A percentile compares a stretch with the other conserved stretches of the same genome.
These are phyloP conservation scores for Parsonsia alboflavescens DNA, from an alignment of 257 asterid genomes.

Conservation along the genomic window DNA sequence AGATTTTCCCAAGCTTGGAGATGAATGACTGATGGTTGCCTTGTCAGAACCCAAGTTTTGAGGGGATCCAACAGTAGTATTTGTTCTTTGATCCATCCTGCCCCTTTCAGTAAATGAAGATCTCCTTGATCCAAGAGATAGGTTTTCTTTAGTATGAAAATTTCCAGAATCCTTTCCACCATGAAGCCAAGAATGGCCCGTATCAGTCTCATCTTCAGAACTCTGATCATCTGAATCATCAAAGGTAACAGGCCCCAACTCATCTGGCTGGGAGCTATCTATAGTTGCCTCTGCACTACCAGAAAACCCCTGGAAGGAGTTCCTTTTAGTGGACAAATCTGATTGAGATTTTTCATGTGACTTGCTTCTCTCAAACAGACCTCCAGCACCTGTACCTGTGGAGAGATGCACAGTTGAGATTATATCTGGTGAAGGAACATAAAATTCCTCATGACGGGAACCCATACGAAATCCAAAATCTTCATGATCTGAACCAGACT, in stretches of 20 bases:
- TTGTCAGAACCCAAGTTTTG: conserved; percentile 16
- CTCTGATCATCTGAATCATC: conserved; percentile 60
- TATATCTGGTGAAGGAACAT: conserved; percentile 39
- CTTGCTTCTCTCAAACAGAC: conserved; percentile 28
- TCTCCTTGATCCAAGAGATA: conserved; percentile 17
- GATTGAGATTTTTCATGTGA: conserved; percentile 32
- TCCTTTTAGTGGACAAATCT: conserved; percentile 25
- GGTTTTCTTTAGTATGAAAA: conserved; percentile 13
- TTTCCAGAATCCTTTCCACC: conserved; percentile 24
- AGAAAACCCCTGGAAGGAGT: conserved; percentile 36
- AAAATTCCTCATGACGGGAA: conserved; percentile 43
- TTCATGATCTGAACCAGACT: conserved; percentile 58
- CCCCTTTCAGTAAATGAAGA: conserved; percentile 22
- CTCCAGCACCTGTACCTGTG: conserved; percentile 30
- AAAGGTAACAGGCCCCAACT: conserved; percentile 37
- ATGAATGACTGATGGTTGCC: conserved; percentile 24
- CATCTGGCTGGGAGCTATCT: conserved; percentile 34
- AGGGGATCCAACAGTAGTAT: conserved; percentile 21
- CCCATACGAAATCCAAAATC: conserved; percentile 30
- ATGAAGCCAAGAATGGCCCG: conserved; percentile 19
- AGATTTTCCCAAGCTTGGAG: conserved; percentile 23
- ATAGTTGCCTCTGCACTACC: conserved; percentile 24
- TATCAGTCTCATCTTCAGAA: conserved; percentile 53
- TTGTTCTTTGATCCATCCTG: conserved; percentile 18
- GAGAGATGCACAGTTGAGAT: conserved; percentile 31